Evolutionary conservation across 345 rosid species (phyloP), one percentile per base, ranked within the genome.

Genomic region (Eucalyptus guilfoylei): DNA sequence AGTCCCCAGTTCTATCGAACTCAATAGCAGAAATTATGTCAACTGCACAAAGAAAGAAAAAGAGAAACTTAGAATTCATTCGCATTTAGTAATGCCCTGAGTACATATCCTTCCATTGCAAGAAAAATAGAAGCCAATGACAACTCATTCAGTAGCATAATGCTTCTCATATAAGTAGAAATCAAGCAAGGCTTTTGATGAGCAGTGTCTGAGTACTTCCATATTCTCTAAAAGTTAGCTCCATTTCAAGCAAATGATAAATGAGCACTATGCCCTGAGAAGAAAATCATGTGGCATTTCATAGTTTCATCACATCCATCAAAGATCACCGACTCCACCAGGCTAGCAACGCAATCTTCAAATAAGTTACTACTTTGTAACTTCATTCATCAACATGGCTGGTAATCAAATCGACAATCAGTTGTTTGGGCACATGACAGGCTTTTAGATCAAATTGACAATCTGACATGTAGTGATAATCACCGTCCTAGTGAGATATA

Each of bases 11-110:
- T 93, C 90, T 93, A 94, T 97, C 97, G 90, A 97, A 97, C 90
- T 97, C 98, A 58, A 97, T 95, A 28, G 98, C 98, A 45, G 99
- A 95, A 88, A 96, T 97, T 87, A 97, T 92, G 93, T 97, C 99
- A 92, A 96, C 99, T 97, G 97, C 95, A 92, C 88, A 76, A 89
- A 30, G 83, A 92, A 88, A 89, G 88, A 89, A 23, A 40, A 86
- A 21, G 48, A 81, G 54, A 85, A 60, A 30, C 80, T 48, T 49
- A 42, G 32, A 85, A 64, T 83, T 45, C 47, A 9, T 83, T 85
- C 14, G 19, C 86, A 89, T 86, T 17, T 49, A 83, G 42, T 24
- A 49, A 67, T 23, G 30, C 32, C 60, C 37, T 8, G 47, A 50
- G 60, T 40, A 34, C n/a, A 86, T 14, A 28, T 54, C 16, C 48